Evolutionary conservation across 768 basidiomycete species (phyloP), one percentile per base, ranked within the genome.

Genomic region (Termitomyces sp.): DNA sequence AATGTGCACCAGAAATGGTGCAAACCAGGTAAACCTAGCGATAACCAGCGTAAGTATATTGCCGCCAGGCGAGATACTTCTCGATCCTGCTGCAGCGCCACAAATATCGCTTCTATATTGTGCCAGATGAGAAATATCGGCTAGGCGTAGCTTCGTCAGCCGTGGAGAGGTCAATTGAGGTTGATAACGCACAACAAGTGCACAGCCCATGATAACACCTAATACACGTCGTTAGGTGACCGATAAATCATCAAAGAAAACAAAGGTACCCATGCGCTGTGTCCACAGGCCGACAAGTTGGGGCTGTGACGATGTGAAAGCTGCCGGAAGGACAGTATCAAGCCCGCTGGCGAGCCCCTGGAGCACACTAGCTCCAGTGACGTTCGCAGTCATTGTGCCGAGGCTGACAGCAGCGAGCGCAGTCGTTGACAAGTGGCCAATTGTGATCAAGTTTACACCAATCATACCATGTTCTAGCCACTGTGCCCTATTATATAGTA

Each of bases 271-370:
- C 82, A 85, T 86, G 60, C 88, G 74, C 64, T 87, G 85, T 20
- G 83, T 68, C 87, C 88, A 89, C 9, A 88, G 69, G n/a, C 88
- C 88, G 6, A 58, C 57, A 45, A 58, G 52, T 24, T 38, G 50
- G 11, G 50, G 56, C 11, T 56, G 20, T 26, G 50, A 86, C 1
- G 86, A 87, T 4, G 89, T 87, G 86, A 83, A 91, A n/a, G 89
- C 88, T 38, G 86, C 80, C 0, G 90, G 89, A 24, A 90, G 79
- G 57, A 91, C 79, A 0, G 88, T 87, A 65, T 91, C 89, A 10
- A 91, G 77, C 5, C 85, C 78, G 30, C 83, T 82, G 3, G 78
- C 73, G 33, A 88, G 77, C n/a, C 86, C 85, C 51, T 81, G 80
- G 1, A 86, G 66, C 50, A 87, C 80, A 56, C 58, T 54, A 47